Percentiles rank a stretch among this genome's conserved stretches.
phyloP scores from a whole-genome alignment of 2,329 filamentous ascomycete genomes.

The Pseudogymnoascus pannorum region DNA sequence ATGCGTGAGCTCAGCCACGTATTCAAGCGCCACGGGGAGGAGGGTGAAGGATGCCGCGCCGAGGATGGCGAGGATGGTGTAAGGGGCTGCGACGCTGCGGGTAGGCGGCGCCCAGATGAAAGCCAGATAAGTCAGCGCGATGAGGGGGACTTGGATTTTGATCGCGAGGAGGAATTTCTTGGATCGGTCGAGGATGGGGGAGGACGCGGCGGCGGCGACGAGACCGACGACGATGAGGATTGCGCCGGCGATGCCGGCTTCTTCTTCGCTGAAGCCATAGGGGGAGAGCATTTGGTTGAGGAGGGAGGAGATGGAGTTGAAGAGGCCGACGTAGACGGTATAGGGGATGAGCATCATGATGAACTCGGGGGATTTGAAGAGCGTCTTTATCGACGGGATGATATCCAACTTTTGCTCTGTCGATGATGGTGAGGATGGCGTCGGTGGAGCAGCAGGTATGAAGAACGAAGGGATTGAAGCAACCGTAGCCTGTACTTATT shows the following conservation, averaged over 20 bases:
- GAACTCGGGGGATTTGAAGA: constrained; percentile 60
- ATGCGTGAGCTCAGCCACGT: constrained; percentile 77
- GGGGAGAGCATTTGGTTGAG: constrained; percentile 81
- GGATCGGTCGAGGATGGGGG: constrained; percentile 76
- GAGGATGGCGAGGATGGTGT: constrained; percentile 65
- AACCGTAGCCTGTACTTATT: constrained; percentile 46
- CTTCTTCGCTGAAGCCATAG: constrained; percentile 73
- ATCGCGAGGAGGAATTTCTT: constrained; percentile 71
- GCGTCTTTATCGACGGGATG: constrained; percentile 42
- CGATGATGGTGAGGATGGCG: constrained; percentile 61
- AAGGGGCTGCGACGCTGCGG: constrained; percentile 57
- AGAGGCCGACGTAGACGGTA: constrained; percentile 77
- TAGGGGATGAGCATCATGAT: constrained; percentile 80
- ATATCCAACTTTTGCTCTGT: constrained; percentile 47
- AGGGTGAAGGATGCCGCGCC: constrained; percentile 75
- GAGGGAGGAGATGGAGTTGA: constrained; percentile 84
- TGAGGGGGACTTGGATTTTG: constrained; percentile 66
- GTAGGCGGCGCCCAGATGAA: constrained; percentile 71
- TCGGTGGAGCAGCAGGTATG: constrained; percentile 68
- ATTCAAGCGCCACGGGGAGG: constrained; percentile 79
- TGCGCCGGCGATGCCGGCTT: constrained; percentile 85
- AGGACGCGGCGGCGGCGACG: constrained; percentile 64
- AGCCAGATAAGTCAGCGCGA: constrained; percentile 64
- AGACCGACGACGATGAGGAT: constrained; percentile 86
- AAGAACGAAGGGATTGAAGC: constrained; percentile 72